A percentile compares a stretch with the other conserved stretches of the same genome.
These are phyloP conservation scores for Puccinia coronata DNA, from an alignment of 1,284 basidiomycete species.

Conservation along the genomic window DNA sequence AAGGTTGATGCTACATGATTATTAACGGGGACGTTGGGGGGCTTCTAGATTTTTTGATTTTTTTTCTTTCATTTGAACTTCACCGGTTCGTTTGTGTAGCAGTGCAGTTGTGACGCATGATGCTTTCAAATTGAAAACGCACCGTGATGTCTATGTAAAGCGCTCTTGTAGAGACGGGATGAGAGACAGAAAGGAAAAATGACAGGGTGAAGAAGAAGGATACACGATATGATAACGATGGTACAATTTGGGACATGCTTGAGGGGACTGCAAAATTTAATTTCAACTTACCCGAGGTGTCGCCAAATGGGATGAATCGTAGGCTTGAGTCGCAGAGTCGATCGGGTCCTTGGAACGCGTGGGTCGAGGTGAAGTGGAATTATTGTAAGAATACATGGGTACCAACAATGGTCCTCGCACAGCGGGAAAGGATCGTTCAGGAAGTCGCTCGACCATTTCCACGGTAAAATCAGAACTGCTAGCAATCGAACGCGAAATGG, in stretches of 20 bases:
- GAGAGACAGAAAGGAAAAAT: not conserved
- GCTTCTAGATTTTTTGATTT: too few relatives aligned
- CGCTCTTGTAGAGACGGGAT: not conserved
- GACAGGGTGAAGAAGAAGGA: not conserved
- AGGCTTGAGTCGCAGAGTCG: not conserved
- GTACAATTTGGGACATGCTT: not conserved
- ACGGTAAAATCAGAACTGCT: conserved; percentile 15
- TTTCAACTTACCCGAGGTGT: conserved; percentile 24
- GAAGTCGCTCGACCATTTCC: conserved; percentile 11
- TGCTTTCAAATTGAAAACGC: too few relatives aligned
- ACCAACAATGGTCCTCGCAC: not conserved
- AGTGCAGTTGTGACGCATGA: too few relatives aligned
- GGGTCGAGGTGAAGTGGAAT: not conserved
- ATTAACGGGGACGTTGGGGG: not conserved
- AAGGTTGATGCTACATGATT: too few relatives aligned
- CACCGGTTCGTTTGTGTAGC: too few relatives aligned
- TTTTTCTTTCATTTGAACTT: too few relatives aligned
- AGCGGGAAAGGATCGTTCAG: not conserved
- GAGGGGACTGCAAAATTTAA: not conserved
- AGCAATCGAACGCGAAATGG: not conserved
- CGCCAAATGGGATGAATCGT: not conserved
- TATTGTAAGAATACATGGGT: not conserved
- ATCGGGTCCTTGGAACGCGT: not conserved
- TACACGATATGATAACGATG: not conserved
- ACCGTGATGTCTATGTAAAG: not conserved